Conservation (phyloP, 331 rosid genomes). For the Stylosanthes scabra region DNA sequence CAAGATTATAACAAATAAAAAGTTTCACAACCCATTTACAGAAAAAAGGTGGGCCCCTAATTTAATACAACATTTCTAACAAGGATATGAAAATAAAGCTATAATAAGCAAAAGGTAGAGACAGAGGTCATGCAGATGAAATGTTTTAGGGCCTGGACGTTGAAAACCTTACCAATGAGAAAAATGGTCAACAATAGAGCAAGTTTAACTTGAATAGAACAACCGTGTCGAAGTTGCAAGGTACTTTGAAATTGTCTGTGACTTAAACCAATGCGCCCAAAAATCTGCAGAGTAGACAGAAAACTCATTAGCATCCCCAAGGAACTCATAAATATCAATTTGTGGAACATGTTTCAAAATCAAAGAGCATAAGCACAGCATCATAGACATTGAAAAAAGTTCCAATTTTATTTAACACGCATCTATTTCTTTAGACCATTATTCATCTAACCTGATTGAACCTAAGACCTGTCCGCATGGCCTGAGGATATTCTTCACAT, state of each 20-base stretch:
- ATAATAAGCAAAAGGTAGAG: slow-evolving; percentile 14
- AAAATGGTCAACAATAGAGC: slow-evolving; percentile 79
- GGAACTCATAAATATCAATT: slow-evolving; percentile 20
- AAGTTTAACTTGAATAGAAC: slow-evolving; percentile 74
- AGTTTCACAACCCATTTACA: slow-evolving; percentile 8
- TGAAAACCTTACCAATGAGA: slow-evolving; percentile 70
- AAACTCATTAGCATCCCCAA: slow-evolving; percentile 21
- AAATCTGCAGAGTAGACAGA: slow-evolving; percentile 53
- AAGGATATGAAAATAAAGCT: slow-evolving; percentile 14
- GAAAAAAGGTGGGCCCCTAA: slow-evolving; percentile 4
- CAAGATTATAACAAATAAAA: slow-evolving; percentile 12
- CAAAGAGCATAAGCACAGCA: slow-evolving; percentile 14
- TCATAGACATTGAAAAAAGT: neutral
- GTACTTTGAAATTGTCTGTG: slow-evolving; percentile 68
- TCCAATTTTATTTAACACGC: slow-evolving; percentile 13
- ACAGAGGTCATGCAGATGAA: too few relatives aligned
- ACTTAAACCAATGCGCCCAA: slow-evolving; percentile 53
- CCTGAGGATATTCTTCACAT: slow-evolving; percentile 67
- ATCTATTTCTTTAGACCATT: too few relatives aligned
- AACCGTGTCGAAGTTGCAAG: slow-evolving; percentile 51
- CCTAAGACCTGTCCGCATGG: slow-evolving; percentile 54
- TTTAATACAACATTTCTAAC: slow-evolving; percentile 8
- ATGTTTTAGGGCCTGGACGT: too few relatives aligned
- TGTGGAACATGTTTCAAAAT: neutral
- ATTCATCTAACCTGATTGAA: slow-evolving; percentile 71